phyloP scores from a whole-genome alignment of 495 filamentous ascomycete species.

The Aspergillus diversus region DNA sequence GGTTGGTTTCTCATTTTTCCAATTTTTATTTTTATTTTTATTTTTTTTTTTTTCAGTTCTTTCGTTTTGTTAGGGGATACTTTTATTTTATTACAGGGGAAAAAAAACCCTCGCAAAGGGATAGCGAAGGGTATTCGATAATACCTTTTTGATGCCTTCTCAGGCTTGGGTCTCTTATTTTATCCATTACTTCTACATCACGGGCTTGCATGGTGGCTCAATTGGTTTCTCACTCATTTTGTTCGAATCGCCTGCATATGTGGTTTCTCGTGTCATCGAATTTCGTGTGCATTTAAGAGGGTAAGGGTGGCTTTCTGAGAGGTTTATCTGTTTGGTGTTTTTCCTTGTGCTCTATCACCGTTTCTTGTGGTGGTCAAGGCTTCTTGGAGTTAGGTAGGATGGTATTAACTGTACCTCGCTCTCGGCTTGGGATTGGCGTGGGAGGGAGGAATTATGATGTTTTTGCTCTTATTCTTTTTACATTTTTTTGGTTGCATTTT shows the following conservation, averaged over 20 bases:
- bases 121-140: background rate
- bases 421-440: slow-evolving; percentile 12
- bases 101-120: too few relatives aligned
- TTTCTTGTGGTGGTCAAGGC: background rate
- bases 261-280: slow-evolving; percentile 3
- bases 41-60: background rate
- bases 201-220: slow-evolving; percentile 20
- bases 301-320: slow-evolving; percentile 21
- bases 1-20: too few relatives aligned
- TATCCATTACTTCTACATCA: slow-evolving; percentile 24
- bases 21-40: too few relatives aligned
- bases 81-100: slow-evolving; percentile 7
- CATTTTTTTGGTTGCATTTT: slow-evolving; percentile 25
- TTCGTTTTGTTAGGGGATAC: slow-evolving; percentile 1
- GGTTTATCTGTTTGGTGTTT: slow-evolving; percentile 8
- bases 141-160: background rate
- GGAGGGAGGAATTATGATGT: slow-evolving; percentile 10
- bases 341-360: slow-evolving; percentile 3
- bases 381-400: slow-evolving; percentile 15
- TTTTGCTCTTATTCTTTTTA: too few relatives aligned
- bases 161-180: background rate
- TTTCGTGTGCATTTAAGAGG: slow-evolving; percentile 16
- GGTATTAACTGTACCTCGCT: slow-evolving; percentile 11
- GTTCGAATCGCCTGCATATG: slow-evolving; percentile 13
- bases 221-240: slow-evolving; percentile 15